These are phyloP conservation scores for Viola pubescens DNA, from an alignment of 441 rosid species.

Conservation along the genomic window DNA sequence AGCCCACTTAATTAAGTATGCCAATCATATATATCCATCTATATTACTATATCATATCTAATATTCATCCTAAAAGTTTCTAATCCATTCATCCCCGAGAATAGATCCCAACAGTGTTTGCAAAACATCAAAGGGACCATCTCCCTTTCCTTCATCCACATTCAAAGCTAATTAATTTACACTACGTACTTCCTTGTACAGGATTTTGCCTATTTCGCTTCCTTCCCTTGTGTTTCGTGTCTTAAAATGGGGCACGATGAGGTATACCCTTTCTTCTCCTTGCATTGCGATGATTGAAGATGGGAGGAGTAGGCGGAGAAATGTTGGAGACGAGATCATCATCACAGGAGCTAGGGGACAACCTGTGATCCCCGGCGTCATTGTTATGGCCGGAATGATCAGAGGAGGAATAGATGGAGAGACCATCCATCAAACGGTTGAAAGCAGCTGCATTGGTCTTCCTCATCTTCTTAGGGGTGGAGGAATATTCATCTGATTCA, in stretches of 20 bases:
- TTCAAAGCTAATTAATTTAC: slow-evolving; percentile 4
- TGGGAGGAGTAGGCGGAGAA: slow-evolving; percentile 63
- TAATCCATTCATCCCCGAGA: not conserved
- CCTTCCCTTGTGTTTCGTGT: not conserved
- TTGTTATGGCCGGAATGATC: slow-evolving; percentile 17
- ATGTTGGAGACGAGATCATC: slow-evolving; percentile 35
- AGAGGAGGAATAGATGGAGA: slow-evolving; percentile 37
- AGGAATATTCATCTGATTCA: slow-evolving; percentile 41
- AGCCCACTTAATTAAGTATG: too few relatives aligned
- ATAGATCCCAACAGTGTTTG: slow-evolving; percentile 8
- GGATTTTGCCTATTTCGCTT: not conserved
- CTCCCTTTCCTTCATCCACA: not conserved
- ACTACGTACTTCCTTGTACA: not conserved
- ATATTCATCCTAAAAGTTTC: not conserved
- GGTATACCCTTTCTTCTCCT: slow-evolving; percentile 75
- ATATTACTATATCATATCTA: not conserved
- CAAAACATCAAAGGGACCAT: slow-evolving; percentile 6
- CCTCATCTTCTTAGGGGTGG: slow-evolving; percentile 61
- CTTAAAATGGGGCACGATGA: slow-evolving; percentile 68
- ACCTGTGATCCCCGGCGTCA: not conserved
- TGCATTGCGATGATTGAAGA: slow-evolving; percentile 55
- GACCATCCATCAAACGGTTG: slow-evolving; percentile 54
- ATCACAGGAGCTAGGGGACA: slow-evolving; percentile 40
- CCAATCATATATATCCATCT: too few relatives aligned
- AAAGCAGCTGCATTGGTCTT: slow-evolving; percentile 31